Base-by-base conservation (phyloP, 2,329 filamentous ascomycete species). In the Aureobasidium musti region DNA sequence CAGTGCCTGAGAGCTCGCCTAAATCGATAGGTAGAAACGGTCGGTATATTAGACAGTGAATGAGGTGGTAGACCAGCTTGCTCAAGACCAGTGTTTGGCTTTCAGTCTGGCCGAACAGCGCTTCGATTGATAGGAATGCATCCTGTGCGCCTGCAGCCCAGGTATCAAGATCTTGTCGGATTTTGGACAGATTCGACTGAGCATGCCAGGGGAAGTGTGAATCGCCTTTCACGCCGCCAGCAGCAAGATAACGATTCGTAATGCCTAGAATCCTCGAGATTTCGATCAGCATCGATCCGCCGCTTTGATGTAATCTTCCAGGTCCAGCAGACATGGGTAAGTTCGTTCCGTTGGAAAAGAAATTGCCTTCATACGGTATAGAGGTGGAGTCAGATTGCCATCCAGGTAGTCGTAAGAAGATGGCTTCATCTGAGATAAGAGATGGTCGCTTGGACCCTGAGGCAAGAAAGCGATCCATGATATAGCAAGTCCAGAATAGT, bases 141-240 rank as follows among this genome's bases (percentile, higher is more conserved):
- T 92, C 89, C 69, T 91, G 88, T 0, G 91, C 92, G 13, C 90
- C 91, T 0, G 90, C 88, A 1, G 91, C 90, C 92, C 92, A 96
- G 37, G 91, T 85, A 73, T 96, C 91, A 28, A 96, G 82, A 72
- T 95, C 91, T 70, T 93, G 90, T 35, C 91, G 86, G 70, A 96
- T 95, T 74, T 92, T 92, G 63, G 91, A 95, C 1, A 96, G 82
- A 68, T 90, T 93, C 6, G 92, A 96, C 23, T 93, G 83, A 1
- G 91, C 88, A 74, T 96, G 91, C 92, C 92, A 96, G 11, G 92
- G 92, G 70, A 96, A 96, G 76, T 96, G 91, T 0, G 91, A 92
- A 74, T 96, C 91, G 35, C 91, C 91, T 77, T 94, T 95, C 66
- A 95, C 91, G 39, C 92, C 92, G 7, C 91, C 92, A 1, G 90